These are phyloP conservation scores for Backusella sp. DNA, from an alignment of 192 early-diverging fungal genomes.

Conservation along the genomic window DNA sequence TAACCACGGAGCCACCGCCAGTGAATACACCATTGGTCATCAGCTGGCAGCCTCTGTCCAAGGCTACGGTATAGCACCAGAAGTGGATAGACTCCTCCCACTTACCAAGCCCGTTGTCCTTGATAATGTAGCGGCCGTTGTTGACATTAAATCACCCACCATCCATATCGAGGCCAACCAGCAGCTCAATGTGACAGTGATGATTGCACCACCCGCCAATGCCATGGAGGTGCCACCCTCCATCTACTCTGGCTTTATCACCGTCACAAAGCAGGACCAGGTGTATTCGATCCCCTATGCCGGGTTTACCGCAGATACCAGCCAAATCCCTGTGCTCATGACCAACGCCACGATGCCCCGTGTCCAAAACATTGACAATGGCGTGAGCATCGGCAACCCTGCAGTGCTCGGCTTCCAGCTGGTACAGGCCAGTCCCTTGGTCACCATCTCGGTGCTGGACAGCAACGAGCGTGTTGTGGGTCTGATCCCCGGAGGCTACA, in stretches of 20 bases:
- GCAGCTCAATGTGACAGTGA: constrained; percentile 32
- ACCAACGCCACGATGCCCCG: constrained; percentile 15
- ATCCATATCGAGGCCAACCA: constrained; percentile 35
- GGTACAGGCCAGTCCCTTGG: background rate
- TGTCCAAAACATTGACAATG: background rate
- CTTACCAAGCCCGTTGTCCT: constrained; percentile 17
- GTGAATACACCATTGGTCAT: constrained; percentile 38
- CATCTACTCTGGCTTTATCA: constrained; percentile 52
- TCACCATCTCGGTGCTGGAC: constrained; percentile 15
- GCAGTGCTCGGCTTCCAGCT: constrained; percentile 12
- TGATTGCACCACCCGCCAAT: constrained; percentile 40
- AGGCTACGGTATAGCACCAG: constrained; percentile 31
- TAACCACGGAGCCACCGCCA: constrained; percentile 34
- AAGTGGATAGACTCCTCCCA: constrained; percentile 1
- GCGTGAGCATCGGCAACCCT: background rate
- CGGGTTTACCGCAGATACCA: constrained; percentile 14
- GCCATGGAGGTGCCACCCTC: constrained; percentile 26
- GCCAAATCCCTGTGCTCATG: constrained; percentile 17
- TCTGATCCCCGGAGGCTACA: constrained; percentile 18
- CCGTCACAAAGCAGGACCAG: constrained; percentile 14
- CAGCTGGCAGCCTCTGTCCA: constrained; percentile 37
- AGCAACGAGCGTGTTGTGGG: background rate
- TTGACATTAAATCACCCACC: constrained; percentile 23
- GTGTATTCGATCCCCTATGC: constrained; percentile 25
- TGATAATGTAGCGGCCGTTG: constrained; percentile 15